Evolutionary conservation across 2,329 filamentous ascomycete genomes (phyloP), one percentile per base, ranked within the genome.

Genomic region (Aureobasidium mangrovei): DNA sequence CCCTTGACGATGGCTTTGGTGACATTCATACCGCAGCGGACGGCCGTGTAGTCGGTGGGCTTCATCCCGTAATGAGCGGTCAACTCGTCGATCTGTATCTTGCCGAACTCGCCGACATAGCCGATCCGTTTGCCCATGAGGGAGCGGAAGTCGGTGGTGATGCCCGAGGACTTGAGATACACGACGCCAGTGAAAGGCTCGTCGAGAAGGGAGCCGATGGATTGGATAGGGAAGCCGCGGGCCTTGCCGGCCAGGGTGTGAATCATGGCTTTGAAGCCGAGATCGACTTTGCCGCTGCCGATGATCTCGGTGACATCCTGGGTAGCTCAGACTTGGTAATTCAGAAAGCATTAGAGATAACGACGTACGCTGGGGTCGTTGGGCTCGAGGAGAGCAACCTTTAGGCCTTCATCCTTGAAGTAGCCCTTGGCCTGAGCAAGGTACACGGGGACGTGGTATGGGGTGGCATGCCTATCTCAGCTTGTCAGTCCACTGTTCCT

Each of bases 261-360:
- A 61, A 90, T 90, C 85, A 90, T 89, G 60, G 86, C 85, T 70
- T 89, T 90, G 78, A 87, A 88, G 42, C 85, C 86, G 64, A 89
- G 79, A 65, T 89, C 85, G 47, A 88, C 82, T 65, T 88, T 88
- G 58, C 82, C 83, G 54, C 78, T 83, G 56, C 86, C 86, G 60
- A 90, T 86, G 68, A 90, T 88, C 68, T 89, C 86, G 58, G 86
- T 90, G 59, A 90, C 86, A 75, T 90, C 86, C 66, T 83, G 3
- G 7, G 10, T 32, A 24, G 18, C n/a, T 49, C n/a, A 52, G 36
- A 18, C 3, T 28, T 10, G 6, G 8, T 1, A 1, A 27, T 44
- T 18, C 18, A 31, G 5, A n/a, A 26, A 18, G 0, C 3, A 3
- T 35, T 18, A 10, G 28, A 4, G 7, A 31, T 7, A 32, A 12